Percentiles rank a stretch among this genome's conserved stretches.
Evolutionary conservation across 345 rosid genomes (phyloP).

Genomic region (Corymbia maculata): DNA sequence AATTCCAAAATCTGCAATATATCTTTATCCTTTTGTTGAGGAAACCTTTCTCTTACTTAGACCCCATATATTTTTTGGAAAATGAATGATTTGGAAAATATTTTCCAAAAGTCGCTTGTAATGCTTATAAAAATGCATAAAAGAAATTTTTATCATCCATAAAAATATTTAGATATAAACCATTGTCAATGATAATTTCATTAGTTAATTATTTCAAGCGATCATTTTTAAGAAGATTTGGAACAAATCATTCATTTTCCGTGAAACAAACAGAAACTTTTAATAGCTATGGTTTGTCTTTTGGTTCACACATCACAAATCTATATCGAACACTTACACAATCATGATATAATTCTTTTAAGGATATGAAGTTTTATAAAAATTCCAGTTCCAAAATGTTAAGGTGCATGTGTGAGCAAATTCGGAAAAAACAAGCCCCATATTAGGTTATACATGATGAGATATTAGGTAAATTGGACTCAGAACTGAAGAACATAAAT

Average conservation of each 20-base stretch:
- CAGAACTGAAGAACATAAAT: not conserved
- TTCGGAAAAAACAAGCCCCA: not conserved
- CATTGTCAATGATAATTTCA: rapidly evolving
- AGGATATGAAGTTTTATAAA: not conserved
- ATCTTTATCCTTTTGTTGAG: not conserved
- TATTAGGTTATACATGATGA: not conserved
- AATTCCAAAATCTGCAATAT: not conserved
- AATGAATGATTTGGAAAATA: not conserved
- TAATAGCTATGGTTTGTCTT: not conserved
- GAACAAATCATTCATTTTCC: not conserved
- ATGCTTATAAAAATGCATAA: rapidly evolving
- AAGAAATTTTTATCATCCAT: rapidly evolving
- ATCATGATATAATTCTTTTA: not conserved
- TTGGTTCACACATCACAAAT: not conserved
- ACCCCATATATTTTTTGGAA: rapidly evolving
- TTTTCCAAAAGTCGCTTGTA: not conserved
- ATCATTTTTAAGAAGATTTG: too few relatives aligned
- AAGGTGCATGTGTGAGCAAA: not conserved
- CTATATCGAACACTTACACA: not conserved
- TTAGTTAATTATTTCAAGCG: not conserved
- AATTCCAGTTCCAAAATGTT: not conserved
- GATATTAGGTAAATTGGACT: not conserved
- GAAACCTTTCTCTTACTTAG: not conserved
- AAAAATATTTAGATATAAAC: not conserved
- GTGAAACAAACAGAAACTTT: not conserved